Base-by-base conservation (phyloP, 441 rosid species). In the Gossypium gossypioides region DNA sequence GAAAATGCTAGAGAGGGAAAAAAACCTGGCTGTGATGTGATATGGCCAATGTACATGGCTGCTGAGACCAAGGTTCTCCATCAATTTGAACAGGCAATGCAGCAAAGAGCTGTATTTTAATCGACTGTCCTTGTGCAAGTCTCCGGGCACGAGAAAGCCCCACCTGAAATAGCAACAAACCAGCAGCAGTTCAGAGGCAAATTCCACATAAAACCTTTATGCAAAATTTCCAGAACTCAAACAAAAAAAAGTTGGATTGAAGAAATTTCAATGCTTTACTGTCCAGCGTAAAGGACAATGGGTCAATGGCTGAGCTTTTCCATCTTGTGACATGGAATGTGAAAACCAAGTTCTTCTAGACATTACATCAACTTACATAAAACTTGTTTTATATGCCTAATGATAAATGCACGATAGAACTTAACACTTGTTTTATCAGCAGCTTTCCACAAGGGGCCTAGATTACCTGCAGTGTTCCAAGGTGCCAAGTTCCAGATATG, bases 401-500 rank as follows among this genome's bases (percentile, higher is more conserved):
- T 0, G 13, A 25, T 3, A 15, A 54, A 24, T 44, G 32, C 64
- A 15, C n/a, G 15, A 37, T 54, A 55, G 6, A 25, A 58, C 12
- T 68, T 51, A 58, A 58, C 55, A 46, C 40, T 34, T 34, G 40
- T 34, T 34, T 34, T 34, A 61, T 54, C 68, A 25, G 25, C 66
- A 54, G 16, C 32, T 13, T 34, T 16, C 4, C 16, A 51, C 64
- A 3, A 71, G 61, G 61, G 25, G 73, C 67, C 27, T 7, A 74
- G 46, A 58, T 74, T 78, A 91, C 98, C 98, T 92, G 99, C 78
- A 96, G 95, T 84, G 82, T 92, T 72, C 99, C 99, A 74, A 92
- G 97, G 80, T 96, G 98, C 99, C 98, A 96, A 32, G 96, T 86
- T 62, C 98, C 99, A 67, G 97, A 95, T 77, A 96, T 91, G 84